These are phyloP conservation scores for Xerocomellus amylosporus DNA, from an alignment of 768 basidiomycete species.

Conservation along the genomic window DNA sequence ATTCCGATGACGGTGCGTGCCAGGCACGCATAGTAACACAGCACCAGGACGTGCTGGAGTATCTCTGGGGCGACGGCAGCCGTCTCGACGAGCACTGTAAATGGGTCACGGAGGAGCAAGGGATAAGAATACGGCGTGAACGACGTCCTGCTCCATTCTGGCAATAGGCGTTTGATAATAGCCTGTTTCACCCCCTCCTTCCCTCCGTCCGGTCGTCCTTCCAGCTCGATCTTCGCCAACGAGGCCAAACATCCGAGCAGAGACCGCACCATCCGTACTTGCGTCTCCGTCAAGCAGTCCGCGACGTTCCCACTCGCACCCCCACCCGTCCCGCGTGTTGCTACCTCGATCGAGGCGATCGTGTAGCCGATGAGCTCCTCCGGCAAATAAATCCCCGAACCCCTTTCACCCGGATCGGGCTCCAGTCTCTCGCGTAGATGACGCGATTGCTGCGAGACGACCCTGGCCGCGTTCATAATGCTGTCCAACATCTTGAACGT, in stretches of 20 bases:
- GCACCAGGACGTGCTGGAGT: conserved; percentile 80
- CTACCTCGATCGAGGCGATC: conserved; percentile 74
- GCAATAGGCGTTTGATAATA: conserved; percentile 84
- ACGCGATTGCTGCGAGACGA: conserved; percentile 79
- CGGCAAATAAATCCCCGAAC: conserved; percentile 85
- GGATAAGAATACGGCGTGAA: conserved; percentile 82
- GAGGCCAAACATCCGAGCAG: conserved; percentile 67
- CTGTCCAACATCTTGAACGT: conserved; percentile 84
- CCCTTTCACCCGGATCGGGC: conserved; percentile 69
- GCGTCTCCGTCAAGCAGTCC: conserved; percentile 66
- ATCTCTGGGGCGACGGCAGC: conserved; percentile 89
- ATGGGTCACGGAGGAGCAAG: conserved; percentile 84
- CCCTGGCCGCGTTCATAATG: conserved; percentile 72
- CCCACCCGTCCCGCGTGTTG: conserved; percentile 63
- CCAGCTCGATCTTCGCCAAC: conserved; percentile 66
- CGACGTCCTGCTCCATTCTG: conserved; percentile 89
- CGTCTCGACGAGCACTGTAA: conserved; percentile 85
- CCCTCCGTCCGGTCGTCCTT: conserved; percentile 68
- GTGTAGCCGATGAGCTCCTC: conserved; percentile 92
- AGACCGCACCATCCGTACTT: conserved; percentile 73
- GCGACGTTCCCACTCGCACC: conserved; percentile 49
- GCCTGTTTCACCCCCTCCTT: conserved; percentile 76
- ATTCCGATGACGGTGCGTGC: conserved; percentile 84
- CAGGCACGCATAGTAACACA: conserved; percentile 88
- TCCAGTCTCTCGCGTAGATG: conserved; percentile 77